Percentiles rank a stretch among this genome's conserved stretches.
Evolutionary conservation across 768 basidiomycete genomes (phyloP).

Genomic region (Clitopilus passeckerianus): DNA sequence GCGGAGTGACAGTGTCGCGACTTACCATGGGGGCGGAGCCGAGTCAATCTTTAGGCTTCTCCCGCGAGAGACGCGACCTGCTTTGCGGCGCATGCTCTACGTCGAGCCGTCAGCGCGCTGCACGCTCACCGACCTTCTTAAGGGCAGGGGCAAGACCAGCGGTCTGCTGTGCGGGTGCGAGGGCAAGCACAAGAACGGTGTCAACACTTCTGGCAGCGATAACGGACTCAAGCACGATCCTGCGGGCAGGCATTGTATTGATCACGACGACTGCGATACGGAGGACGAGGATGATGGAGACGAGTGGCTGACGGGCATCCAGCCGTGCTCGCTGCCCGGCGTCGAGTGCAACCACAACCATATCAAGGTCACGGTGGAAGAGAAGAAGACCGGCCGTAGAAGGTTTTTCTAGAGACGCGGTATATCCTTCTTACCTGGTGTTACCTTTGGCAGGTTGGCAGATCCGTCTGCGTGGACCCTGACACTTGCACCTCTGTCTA

Average conservation of each 20-base stretch:
- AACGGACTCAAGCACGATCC: conserved; percentile 21
- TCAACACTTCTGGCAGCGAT: conserved; percentile 13
- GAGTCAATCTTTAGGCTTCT: conserved; percentile 96
- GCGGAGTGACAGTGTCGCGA: conserved; percentile 50
- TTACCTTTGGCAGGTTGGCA: background rate
- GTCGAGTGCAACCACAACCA: conserved; percentile 55
- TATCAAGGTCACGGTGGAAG: conserved; percentile 69
- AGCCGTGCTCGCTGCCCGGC: conserved; percentile 54
- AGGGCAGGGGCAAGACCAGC: conserved; percentile 70
- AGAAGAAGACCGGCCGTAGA: conserved; percentile 68
- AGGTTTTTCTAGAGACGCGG: conserved; percentile 56
- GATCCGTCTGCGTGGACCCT: background rate
- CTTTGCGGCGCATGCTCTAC: conserved; percentile 89
- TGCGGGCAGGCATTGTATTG: conserved; percentile 44
- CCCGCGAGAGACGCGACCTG: conserved; percentile 87
- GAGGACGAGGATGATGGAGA: conserved; percentile 82
- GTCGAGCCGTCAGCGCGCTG: conserved; percentile 87
- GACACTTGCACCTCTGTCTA: conserved; percentile 3
- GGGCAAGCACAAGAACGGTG: conserved; percentile 14
- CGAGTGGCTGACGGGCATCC: conserved; percentile 78
- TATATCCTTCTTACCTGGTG: background rate
- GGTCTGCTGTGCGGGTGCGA: conserved; percentile 81
- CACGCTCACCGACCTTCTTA: conserved; percentile 87
- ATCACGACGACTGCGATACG: conserved; percentile 60
- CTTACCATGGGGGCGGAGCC: conserved; percentile 70